Evolutionary conservation across 2,329 filamentous ascomycete species (phyloP).

Genomic region (Fusarium citri): DNA sequence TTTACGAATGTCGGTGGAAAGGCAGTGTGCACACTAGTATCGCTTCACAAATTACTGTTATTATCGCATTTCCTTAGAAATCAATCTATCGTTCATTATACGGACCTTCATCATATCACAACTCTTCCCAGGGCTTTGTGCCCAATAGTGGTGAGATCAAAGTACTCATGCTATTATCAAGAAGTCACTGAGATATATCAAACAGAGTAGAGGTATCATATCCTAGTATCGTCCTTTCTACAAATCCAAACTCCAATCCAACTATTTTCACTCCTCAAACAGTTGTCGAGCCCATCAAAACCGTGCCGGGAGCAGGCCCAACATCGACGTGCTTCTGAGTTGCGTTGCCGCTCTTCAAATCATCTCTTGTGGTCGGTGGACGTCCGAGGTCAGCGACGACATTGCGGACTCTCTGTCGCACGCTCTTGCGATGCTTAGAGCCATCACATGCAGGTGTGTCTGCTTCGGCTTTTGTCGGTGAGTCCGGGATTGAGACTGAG

Average conservation of each 20-base stretch:
- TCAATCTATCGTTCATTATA: not conserved
- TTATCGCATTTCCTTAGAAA: not conserved
- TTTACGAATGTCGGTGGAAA: too few species aligned
- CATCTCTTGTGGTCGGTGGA: slow-evolving; percentile 49
- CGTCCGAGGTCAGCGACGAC: slow-evolving; percentile 50
- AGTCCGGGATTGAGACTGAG: not conserved
- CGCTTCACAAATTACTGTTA: not conserved
- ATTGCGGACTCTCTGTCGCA: slow-evolving; percentile 51
- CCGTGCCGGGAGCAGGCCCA: slow-evolving; percentile 43
- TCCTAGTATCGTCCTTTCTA: not conserved
- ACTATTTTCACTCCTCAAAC: slow-evolving; percentile 17
- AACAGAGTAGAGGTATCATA: not conserved
- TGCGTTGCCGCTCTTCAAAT: slow-evolving; percentile 48
- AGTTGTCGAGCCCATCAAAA: slow-evolving; percentile 40
- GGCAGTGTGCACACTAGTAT: too few species aligned
- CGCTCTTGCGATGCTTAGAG: slow-evolving; percentile 40
- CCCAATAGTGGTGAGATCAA: not conserved
- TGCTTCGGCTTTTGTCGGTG: slow-evolving; percentile 21
- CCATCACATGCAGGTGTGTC: not conserved
- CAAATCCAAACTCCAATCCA: not conserved
- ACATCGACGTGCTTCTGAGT: slow-evolving; percentile 47
- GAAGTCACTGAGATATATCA: not conserved
- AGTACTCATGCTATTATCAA: not conserved
- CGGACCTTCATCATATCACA: not conserved
- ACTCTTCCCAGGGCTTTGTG: not conserved